Evolutionary conservation across 768 basidiomycete genomes (phyloP), one percentile per base, ranked within the genome.

Genomic region (Solioccasus polychromus): DNA sequence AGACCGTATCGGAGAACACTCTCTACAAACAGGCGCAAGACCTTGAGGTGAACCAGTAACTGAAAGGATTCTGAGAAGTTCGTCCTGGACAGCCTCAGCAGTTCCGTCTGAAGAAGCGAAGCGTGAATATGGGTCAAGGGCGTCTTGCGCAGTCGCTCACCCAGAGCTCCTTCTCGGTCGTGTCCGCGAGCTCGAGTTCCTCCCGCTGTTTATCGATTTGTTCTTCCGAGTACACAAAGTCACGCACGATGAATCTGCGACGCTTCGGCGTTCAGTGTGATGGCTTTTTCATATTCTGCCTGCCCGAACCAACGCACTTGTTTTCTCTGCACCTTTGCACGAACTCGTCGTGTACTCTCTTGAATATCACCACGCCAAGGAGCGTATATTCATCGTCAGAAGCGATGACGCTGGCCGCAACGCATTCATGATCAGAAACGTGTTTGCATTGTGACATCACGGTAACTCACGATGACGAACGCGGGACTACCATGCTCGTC

Each of bases 51-150:
- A 0, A 94, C 89, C 17, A 97, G 75, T 42, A 95, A 75, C 64
- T 98, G 91, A 71, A 93, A 92, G 5, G 93, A 84, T 71, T 99
- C 96, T 1, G 93, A 94, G 66, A 98, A 99, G 68, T 95, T 97
- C 42, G 91, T 96, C 44, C 96, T 78, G 29, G 94, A 84, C 29
- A 98, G 66, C 56, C 89, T 80, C 20, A 99, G 73, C 0, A 99
- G 78, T 55, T 99, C 95, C 22, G 92, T 89, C 94, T 98, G 55
- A 42, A 17, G 23, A 19, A 20, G 35, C 15, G 28, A 43, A 12
- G 47, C 10, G 25, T 52, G 42, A 51, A 45, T 25, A 25, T 3
- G 15, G 30, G 30, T 8, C 22, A 19, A 26, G 9, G 19, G 22
- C 6, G 6, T 8, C 28, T 29, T 17, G 23, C 10, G 14, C 8